These are phyloP conservation scores for Crucibulum parvulum DNA, from an alignment of 1,284 basidiomycete species.

Conservation along the genomic window DNA sequence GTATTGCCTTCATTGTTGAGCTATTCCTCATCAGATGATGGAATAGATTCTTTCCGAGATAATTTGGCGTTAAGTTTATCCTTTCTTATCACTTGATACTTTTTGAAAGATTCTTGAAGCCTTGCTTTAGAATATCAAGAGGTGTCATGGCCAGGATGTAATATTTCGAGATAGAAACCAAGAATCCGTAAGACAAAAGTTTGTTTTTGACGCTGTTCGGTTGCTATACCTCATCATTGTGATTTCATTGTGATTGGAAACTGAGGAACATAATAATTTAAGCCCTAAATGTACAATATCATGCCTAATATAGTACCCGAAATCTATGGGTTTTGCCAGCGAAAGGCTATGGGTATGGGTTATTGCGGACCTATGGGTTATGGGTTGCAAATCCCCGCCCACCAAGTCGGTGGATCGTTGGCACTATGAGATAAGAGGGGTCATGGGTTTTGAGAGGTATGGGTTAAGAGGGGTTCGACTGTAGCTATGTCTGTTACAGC, in stretches of 20 bases:
- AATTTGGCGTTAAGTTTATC: not conserved
- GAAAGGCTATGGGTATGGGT: not conserved
- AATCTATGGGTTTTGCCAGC: not conserved
- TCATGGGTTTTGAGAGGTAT: not conserved
- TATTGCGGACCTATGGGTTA: not conserved
- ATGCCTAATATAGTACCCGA: not conserved
- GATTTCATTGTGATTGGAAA: not conserved
- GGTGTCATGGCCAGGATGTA: not conserved
- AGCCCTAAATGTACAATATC: not conserved
- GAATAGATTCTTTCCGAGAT: not conserved
- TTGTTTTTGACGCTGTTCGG: not conserved
- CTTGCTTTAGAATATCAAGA: not conserved
- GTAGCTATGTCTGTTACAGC: too few species aligned
- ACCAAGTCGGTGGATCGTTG: not conserved
- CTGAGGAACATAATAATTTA: not conserved
- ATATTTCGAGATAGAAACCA: not conserved
- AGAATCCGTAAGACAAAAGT: not conserved
- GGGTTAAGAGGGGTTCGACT: too few species aligned
- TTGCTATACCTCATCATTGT: not conserved
- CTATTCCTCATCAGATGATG: conserved; percentile 11
- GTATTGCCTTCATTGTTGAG: conserved; percentile 19
- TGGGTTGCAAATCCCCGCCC: not conserved
- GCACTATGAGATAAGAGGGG: not conserved
- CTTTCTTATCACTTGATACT: not conserved
- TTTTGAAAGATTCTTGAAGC: not conserved